Percentiles rank a stretch among this genome's conserved stretches.
phyloP scores from a whole-genome alignment of 202 grass and related monocot genomes.

The Dendrocalamus latiflorus region DNA sequence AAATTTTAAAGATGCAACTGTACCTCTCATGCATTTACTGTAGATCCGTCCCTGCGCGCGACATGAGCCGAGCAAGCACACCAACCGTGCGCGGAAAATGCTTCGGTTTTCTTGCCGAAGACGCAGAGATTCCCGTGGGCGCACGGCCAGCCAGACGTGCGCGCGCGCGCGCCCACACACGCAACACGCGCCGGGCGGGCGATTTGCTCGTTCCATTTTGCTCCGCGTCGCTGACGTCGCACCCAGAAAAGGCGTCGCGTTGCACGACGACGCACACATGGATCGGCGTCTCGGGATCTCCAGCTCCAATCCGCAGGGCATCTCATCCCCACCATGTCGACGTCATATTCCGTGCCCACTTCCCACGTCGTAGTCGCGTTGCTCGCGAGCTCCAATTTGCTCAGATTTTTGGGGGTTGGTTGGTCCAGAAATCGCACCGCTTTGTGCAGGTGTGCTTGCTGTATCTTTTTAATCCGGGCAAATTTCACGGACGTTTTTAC shows the following conservation, averaged over 20 bases:
- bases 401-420: slow-evolving; percentile 6
- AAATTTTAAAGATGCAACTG: too few relatives aligned
- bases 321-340: background rate
- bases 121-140: background rate
- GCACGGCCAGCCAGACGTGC: background rate
- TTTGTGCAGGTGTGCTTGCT: background rate
- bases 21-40: too few relatives aligned
- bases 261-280: background rate
- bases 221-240: background rate
- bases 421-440: slow-evolving; percentile 6
- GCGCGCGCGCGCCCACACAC: background rate
- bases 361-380: background rate
- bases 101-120: slow-evolving; percentile 1
- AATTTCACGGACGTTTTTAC: background rate
- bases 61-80: background rate
- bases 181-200: background rate
- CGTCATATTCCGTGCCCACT: background rate
- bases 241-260: background rate
- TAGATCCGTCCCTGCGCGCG: background rate
- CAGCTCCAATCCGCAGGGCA: background rate
- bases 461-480: background rate
- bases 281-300: background rate
- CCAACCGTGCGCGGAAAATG: background rate
- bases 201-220: background rate
- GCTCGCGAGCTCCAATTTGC: background rate